These are phyloP conservation scores for Russula griseocarnosa DNA, from an alignment of 768 basidiomycete genomes.

Conservation along the genomic window DNA sequence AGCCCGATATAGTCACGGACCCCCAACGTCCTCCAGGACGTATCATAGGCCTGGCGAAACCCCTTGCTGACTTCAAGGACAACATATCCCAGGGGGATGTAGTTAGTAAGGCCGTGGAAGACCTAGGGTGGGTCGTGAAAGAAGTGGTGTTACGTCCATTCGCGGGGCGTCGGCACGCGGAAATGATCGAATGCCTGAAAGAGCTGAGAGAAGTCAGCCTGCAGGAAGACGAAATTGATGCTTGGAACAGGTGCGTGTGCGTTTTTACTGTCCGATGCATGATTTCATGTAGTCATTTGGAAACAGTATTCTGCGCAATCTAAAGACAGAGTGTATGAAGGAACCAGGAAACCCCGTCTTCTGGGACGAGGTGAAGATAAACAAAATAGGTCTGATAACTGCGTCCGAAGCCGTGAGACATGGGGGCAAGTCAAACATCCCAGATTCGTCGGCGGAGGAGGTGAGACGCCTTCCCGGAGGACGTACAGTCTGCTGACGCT, in stretches of 20 bases:
- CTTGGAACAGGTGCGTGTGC: slow-evolving; percentile 68
- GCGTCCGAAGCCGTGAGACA: slow-evolving; percentile 55
- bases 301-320: slow-evolving; percentile 54
- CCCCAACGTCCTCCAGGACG: slow-evolving; percentile 60
- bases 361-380: slow-evolving; percentile 50
- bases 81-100: slow-evolving; percentile 72
- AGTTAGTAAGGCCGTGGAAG: slow-evolving; percentile 81
- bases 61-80: slow-evolving; percentile 70
- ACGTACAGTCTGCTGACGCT: background rate
- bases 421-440: slow-evolving; percentile 54
- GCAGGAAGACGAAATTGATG: slow-evolving; percentile 78
- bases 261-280: background rate
- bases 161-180: slow-evolving; percentile 56
- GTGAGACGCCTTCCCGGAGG: slow-evolving; percentile 38
- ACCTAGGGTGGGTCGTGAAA: slow-evolving; percentile 63
- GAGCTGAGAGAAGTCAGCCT: slow-evolving; percentile 58
- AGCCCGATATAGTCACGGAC: slow-evolving; percentile 38
- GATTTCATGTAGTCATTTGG: slow-evolving; percentile 3
- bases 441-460: slow-evolving; percentile 51
- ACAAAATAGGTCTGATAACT: slow-evolving; percentile 62
- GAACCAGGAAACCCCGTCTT: slow-evolving; percentile 62
- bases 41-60: slow-evolving; percentile 70
- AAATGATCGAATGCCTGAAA: slow-evolving; percentile 71
- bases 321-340: slow-evolving; percentile 53
- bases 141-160: slow-evolving; percentile 73